Evolutionary conservation across 192 early-diverging fungal species (phyloP).

Genomic region (Dimargaris cristalligena): DNA sequence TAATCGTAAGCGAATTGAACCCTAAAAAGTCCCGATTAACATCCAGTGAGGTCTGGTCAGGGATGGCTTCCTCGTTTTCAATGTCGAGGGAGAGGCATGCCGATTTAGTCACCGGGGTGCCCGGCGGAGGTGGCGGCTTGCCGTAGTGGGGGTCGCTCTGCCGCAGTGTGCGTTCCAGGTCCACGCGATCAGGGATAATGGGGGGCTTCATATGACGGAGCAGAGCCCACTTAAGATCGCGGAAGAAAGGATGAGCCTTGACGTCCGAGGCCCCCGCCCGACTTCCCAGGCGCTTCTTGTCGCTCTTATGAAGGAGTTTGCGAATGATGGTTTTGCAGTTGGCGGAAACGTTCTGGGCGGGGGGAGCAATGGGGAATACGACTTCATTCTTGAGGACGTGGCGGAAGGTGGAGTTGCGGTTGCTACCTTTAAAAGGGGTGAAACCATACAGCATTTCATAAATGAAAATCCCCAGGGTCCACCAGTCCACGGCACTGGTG

Average conservation of each 20-base stretch:
- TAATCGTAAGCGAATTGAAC: constrained; percentile 35
- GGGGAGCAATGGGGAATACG: constrained; percentile 43
- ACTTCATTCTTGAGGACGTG: constrained; percentile 73
- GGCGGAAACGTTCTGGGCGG: constrained; percentile 28
- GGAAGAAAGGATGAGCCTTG: constrained; percentile 85
- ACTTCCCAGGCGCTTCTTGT: constrained; percentile 70
- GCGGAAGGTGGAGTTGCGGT: constrained; percentile 75
- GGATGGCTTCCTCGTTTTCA: constrained; percentile 2
- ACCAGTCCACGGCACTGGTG: constrained; percentile 93
- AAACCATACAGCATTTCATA: constrained; percentile 96
- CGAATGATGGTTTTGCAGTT: constrained; percentile 58
- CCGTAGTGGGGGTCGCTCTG: constrained; percentile 3
- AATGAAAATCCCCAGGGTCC: constrained; percentile 93
- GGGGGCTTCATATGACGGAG: constrained; percentile 72
- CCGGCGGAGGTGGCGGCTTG: not conserved
- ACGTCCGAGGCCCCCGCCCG: constrained; percentile 84
- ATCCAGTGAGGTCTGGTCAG: not conserved
- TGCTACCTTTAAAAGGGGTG: constrained; percentile 93
- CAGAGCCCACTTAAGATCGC: constrained; percentile 80
- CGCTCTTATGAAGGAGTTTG: constrained; percentile 79
- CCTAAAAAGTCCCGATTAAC: constrained; percentile 19
- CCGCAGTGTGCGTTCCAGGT: constrained; percentile 5
- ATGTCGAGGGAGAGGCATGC: not conserved
- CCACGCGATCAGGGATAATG: constrained; percentile 49
- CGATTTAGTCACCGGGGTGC: not conserved